Base-by-base conservation (phyloP, 805 yeast genomes). In the Hanseniaspora taiwanica region DNA sequence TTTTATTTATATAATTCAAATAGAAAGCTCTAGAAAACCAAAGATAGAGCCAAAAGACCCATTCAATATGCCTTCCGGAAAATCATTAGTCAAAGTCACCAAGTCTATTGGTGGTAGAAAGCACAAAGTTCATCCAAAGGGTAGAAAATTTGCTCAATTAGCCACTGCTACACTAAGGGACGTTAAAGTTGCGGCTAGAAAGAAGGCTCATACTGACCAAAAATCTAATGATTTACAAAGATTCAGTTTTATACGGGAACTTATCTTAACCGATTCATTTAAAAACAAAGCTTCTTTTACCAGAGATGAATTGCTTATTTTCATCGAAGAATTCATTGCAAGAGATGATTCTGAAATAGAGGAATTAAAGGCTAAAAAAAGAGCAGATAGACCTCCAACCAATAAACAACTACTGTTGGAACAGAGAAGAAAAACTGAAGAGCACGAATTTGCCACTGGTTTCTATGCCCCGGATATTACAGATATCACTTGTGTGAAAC, bases 81-180 rank as follows among this genome's bases (percentile, higher is more conserved):
- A 58, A 40, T 54, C 64, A 2, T 38, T 59, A 24, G 42, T 54
- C 12, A 59, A 59, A 46, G 50, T 59, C 35, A 53, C 55, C 35
- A 59, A 58, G 43, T 52, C 50, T 18, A 36, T 51, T 20, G 51
- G 53, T 21, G 54, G 55, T 14, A 59, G 58, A 42, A 49, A 49
- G 23, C 40, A 44, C 9, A 50, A 52, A n/a, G 49, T 59, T 24
- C 97, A 89, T 56, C 91, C 94, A 18, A 80, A 78, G 53, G 95
- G 96, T 8, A 72, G 96, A 40, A 89, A 86, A 59, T 81, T 85
- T 58, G 80, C 80, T 59, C 84, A 81, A 55, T 63, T 89, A 39
- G 78, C 78, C 42, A 68, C 91, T 46, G 96, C 96, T n/a, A 75
- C 94, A 2, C 62, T 85, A 35, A 72, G 98, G 58, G 93, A 87